Percentiles rank a stretch among this genome's conserved stretches.
Evolutionary conservation across 2,329 filamentous ascomycete genomes (phyloP).

Genomic region (Botryotinia globosa): DNA sequence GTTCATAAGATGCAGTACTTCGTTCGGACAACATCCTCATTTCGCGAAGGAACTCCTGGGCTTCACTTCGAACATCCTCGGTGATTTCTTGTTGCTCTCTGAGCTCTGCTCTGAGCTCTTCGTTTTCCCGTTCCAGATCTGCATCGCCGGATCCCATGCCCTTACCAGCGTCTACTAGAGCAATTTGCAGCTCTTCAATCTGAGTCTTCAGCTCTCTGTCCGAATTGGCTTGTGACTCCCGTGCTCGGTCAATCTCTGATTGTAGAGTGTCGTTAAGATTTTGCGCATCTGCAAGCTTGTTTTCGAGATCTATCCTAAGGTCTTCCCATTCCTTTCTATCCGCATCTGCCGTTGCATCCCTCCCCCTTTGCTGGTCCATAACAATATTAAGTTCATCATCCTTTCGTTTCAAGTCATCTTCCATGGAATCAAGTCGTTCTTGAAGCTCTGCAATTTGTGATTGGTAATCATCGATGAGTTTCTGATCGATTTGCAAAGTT

Average conservation of each 20-base stretch:
- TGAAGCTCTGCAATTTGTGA: constrained; percentile 71
- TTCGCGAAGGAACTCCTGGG: constrained; percentile 77
- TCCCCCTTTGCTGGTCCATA: constrained; percentile 57
- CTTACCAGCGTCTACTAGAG: constrained; percentile 32
- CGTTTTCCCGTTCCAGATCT: constrained; percentile 64
- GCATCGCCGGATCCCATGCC: constrained; percentile 41
- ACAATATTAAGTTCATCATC: constrained; percentile 65
- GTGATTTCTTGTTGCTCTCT: constrained; percentile 77
- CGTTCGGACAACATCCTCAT: constrained; percentile 85
- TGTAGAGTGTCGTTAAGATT: constrained; percentile 76
- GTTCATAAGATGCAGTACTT: constrained; percentile 74
- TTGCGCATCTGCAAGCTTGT: constrained; percentile 70
- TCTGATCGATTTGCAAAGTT: constrained; percentile 58
- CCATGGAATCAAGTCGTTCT: constrained; percentile 69
- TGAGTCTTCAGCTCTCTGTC: constrained; percentile 62
- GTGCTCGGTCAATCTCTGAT: constrained; percentile 72
- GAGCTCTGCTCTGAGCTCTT: constrained; percentile 62
- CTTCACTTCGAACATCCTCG: constrained; percentile 81
- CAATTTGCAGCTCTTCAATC: constrained; percentile 52
- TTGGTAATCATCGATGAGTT: constrained; percentile 76
- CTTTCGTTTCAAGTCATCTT: constrained; percentile 66
- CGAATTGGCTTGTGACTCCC: constrained; percentile 63
- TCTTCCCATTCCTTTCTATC: constrained; percentile 73
- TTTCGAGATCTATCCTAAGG: constrained; percentile 65
- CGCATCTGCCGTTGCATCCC: constrained; percentile 49